Percentiles rank a stretch among this genome's conserved stretches.
Evolutionary conservation across 2,329 filamentous ascomycete species (phyloP).

Genomic region (Stachybotrys chlorohalonatus): DNA sequence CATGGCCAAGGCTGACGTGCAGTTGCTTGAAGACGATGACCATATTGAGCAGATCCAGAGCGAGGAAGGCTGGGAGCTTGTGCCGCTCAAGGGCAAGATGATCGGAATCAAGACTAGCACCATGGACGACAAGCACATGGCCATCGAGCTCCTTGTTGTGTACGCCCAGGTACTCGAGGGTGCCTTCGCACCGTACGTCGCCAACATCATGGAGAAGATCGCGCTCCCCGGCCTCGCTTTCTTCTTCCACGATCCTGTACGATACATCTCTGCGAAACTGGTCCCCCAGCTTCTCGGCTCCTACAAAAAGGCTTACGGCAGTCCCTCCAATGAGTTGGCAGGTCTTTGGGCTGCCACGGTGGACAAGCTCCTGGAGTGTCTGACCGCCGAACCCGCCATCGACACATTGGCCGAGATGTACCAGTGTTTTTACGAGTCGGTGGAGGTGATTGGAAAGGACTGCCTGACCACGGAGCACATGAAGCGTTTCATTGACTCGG

Average conservation of each 20-base stretch:
- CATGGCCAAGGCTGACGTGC: constrained; percentile 92
- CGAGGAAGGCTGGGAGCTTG: constrained; percentile 95
- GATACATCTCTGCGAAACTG: constrained; percentile 88
- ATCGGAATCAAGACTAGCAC: constrained; percentile 97
- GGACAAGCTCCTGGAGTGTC: constrained; percentile 84
- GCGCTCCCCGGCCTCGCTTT: constrained; percentile 89
- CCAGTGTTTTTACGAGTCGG: constrained; percentile 97
- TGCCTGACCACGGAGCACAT: constrained; percentile 74
- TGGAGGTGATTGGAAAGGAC: constrained; percentile 85
- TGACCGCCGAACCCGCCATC: constrained; percentile 88
- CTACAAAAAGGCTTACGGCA: constrained; percentile 85
- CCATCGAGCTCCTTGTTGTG: constrained; percentile 95
- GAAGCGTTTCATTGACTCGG: constrained; percentile 77
- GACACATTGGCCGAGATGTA: constrained; percentile 98
- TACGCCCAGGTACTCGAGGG: constrained; percentile 95
- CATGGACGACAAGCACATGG: constrained; percentile 98
- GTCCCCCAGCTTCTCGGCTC: constrained; percentile 89
- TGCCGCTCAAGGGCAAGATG: constrained; percentile 94
- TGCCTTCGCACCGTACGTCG: constrained; percentile 83
- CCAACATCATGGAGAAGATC: constrained; percentile 93
- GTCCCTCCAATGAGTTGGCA: constrained; percentile 68
- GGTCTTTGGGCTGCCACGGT: constrained; percentile 78
- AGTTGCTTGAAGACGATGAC: constrained; percentile 89
- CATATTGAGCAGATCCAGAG: constrained; percentile 87
- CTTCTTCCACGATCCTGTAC: constrained; percentile 98